Evolutionary conservation across 1,139 yeast genomes (phyloP).

Genomic region (Diutina pseudorugosa): DNA sequence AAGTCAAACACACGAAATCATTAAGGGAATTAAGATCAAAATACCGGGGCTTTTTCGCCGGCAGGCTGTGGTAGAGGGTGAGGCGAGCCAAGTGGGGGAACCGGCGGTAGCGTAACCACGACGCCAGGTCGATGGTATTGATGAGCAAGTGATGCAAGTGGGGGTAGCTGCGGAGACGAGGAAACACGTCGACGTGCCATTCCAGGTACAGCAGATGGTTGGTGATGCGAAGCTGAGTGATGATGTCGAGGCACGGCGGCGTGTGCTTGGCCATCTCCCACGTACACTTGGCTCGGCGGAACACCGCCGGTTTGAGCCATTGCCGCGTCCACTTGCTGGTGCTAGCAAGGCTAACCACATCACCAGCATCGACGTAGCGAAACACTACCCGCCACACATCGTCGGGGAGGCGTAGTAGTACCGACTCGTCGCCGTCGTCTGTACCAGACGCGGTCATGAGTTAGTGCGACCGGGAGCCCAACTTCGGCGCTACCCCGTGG

Average conservation of each 20-base stretch:
- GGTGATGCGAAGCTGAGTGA: neutral
- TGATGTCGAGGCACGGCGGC: neutral
- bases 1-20: neutral
- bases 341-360: neutral
- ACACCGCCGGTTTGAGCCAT: neutral
- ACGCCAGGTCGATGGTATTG: constrained; percentile 3
- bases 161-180: neutral
- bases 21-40: neutral
- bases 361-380: neutral
- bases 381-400: neutral
- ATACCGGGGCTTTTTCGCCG: neutral
- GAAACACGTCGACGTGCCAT: constrained; percentile 1
- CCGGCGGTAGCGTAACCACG: constrained; percentile 1
- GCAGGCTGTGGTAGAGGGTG: neutral
- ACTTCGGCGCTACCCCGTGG: neutral
- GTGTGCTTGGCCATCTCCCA: neutral
- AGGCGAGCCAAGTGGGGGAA: neutral
- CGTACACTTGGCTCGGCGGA: neutral
- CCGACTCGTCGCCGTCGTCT: neutral
- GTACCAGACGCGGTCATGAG: neutral
- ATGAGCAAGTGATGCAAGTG: neutral
- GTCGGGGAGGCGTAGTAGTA: neutral
- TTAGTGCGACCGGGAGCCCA: neutral
- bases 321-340: neutral
- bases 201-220: neutral